These are phyloP conservation scores for Atkinsonella texensis DNA, from an alignment of 2,329 filamentous ascomycete genomes.

Conservation along the genomic window DNA sequence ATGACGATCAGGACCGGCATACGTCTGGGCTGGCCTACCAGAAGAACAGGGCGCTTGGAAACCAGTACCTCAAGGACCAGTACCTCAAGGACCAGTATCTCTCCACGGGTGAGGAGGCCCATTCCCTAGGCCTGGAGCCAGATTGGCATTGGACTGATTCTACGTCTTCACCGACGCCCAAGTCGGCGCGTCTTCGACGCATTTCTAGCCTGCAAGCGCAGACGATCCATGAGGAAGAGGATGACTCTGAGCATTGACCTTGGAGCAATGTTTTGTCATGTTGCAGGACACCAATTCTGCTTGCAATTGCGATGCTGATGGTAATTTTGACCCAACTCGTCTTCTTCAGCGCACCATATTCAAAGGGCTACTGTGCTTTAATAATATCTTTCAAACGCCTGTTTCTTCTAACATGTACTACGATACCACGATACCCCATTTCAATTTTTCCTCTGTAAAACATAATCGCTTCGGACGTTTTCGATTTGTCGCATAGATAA, in stretches of 20 bases:
- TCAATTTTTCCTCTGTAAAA: not conserved
- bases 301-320: not conserved
- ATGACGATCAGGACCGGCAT: slow-evolving; percentile 12
- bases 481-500: not conserved
- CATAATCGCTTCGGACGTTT: not conserved
- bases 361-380: not conserved
- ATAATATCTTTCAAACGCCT: not conserved
- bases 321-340: not conserved
- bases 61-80: slow-evolving; percentile 1
- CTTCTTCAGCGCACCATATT: not conserved
- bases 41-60: slow-evolving; percentile 10
- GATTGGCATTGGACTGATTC: slow-evolving; percentile 27
- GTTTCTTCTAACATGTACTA: slow-evolving; percentile 1
- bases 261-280: not conserved
- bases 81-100: slow-evolving; percentile 8
- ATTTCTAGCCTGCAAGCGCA: slow-evolving; percentile 44
- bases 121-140: slow-evolving; percentile 17
- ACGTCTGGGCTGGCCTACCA: slow-evolving; percentile 4
- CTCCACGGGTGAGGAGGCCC: not conserved
- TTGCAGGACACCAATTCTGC: not conserved
- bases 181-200: slow-evolving; percentile 21
- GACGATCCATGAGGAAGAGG: slow-evolving; percentile 64
- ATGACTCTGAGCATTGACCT: slow-evolving; percentile 39
- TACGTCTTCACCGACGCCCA: slow-evolving; percentile 13
- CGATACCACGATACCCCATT: slow-evolving; percentile 6